Evolutionary conservation across 1,284 basidiomycete species (phyloP).

Genomic region (Macrocybe sp.): DNA sequence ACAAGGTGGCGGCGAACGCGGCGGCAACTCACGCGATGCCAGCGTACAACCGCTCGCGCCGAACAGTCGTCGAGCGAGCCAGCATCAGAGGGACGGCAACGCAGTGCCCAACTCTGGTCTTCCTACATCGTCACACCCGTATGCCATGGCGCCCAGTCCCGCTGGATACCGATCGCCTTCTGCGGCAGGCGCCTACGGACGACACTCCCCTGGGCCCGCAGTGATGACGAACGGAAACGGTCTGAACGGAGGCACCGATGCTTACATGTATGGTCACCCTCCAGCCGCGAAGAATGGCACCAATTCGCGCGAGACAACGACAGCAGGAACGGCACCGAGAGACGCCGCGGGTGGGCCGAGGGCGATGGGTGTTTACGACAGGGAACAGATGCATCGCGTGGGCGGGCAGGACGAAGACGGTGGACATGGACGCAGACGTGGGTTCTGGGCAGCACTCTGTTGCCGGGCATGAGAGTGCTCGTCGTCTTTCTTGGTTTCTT

Average conservation of each 20-base stretch:
- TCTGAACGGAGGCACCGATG: conserved; percentile 46
- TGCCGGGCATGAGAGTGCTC: conserved; percentile 27
- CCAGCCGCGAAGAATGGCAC: conserved; percentile 42
- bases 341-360: conserved; percentile 31
- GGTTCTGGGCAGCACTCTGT: conserved; percentile 45
- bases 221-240: conserved; percentile 29
- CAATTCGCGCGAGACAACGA: conserved; percentile 42
- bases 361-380: conserved; percentile 51
- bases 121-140: conserved; percentile 59
- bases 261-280: conserved; percentile 54
- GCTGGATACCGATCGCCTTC: conserved; percentile 44
- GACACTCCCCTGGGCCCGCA: conserved; percentile 46
- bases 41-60: conserved; percentile 63
- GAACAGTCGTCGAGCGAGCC: conserved; percentile 58
- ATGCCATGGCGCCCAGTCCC: conserved; percentile 55
- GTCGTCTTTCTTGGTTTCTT: neutral
- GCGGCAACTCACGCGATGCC: conserved; percentile 42
- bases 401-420: conserved; percentile 45
- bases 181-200: conserved; percentile 41
- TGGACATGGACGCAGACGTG: conserved; percentile 40
- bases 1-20: conserved; percentile 37
- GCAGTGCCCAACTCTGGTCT: conserved; percentile 26
- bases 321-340: conserved; percentile 31
- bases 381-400: conserved; percentile 47
- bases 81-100: conserved; percentile 47